Conservation (phyloP, 2,329 filamentous ascomycete species). For the Helotiales sp. region DNA sequence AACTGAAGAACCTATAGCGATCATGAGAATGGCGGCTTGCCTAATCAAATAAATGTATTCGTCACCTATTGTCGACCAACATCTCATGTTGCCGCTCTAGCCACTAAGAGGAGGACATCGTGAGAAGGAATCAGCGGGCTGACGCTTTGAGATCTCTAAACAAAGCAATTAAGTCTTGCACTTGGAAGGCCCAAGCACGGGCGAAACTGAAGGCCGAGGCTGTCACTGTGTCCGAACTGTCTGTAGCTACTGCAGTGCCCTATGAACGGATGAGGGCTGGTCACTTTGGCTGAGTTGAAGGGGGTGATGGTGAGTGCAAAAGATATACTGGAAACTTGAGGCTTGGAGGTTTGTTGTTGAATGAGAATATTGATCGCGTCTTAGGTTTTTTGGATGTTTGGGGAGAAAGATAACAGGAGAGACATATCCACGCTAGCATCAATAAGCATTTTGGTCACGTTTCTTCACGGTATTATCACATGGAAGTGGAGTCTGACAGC, state of each 20-base stretch:
- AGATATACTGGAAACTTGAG: not conserved
- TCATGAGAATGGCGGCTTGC: not conserved
- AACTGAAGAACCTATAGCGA: not conserved
- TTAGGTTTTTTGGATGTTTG: too few relatives aligned
- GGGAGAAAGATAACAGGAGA: not conserved
- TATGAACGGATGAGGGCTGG: not conserved
- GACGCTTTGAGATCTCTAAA: not conserved
- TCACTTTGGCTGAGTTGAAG: not conserved
- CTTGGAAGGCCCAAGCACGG: not conserved
- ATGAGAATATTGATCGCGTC: too few relatives aligned
- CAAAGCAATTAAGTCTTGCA: slow-evolving; percentile 3
- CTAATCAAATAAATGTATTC: not conserved
- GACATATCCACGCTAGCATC: not conserved
- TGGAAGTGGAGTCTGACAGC: not conserved
- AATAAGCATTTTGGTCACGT: not conserved
- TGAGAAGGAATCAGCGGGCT: not conserved
- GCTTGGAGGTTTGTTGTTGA: not conserved
- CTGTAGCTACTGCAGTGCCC: not conserved
- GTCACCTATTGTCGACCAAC: not conserved
- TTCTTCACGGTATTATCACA: not conserved
- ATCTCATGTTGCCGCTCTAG: not conserved
- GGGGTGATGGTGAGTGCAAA: not conserved
- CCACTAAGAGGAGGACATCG: not conserved
- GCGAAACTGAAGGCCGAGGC: not conserved
- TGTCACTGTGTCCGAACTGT: not conserved